Evolutionary conservation across 2,329 filamentous ascomycete species (phyloP), one percentile per base, ranked within the genome.

Genomic region (Thelonectria discophora): DNA sequence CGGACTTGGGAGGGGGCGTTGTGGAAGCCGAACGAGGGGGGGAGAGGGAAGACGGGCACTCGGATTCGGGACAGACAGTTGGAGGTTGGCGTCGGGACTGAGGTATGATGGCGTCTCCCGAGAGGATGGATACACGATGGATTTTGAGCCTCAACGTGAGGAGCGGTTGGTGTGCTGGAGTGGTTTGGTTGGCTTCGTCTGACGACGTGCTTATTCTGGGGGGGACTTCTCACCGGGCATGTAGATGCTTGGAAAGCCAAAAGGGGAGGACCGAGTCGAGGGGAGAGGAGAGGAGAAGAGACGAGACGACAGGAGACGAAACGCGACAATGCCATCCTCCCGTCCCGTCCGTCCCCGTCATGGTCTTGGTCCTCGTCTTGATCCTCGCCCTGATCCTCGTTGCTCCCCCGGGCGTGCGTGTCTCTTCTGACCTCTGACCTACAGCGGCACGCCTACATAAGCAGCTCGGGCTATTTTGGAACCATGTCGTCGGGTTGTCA

Each of bases 61-160:
- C 17, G 18, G 18, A n/a, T 18, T 42, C 17, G 37, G 37, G n/a
- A n/a, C n/a, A n/a, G 37, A 39, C 11, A n/a, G 37, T 39, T 42
- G 39, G 11, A n/a, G 39, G 39, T 42, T 42, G 39, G 17, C 15
- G 24, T 34, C 32, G 32, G 32, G 32, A 13, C 24, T 34, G 32
- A 34, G 32, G 32, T 34, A 34, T 34, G 32, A 52, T 54, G 57
- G 45, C 47, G 58, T 53, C 57, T 47, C 59, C 52, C 42, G 58
- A 54, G 54, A 55, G 27, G 15, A 59, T 30, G 58, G 57, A 61
- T 58, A 46, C 52, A 51, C 49, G 50, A 34, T 34, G 32, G 32
- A 50, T 9, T 17, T 63, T 69, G 68, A 70, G 68, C 60, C 62
- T 70, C 60, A 70, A 24, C 24, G 24, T 7, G 24, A 24, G 24